Evolutionary conservation across 176 grass and related monocot species (phyloP), one percentile per base, ranked within the genome.

Genomic region (Alloteropsis semialata): DNA sequence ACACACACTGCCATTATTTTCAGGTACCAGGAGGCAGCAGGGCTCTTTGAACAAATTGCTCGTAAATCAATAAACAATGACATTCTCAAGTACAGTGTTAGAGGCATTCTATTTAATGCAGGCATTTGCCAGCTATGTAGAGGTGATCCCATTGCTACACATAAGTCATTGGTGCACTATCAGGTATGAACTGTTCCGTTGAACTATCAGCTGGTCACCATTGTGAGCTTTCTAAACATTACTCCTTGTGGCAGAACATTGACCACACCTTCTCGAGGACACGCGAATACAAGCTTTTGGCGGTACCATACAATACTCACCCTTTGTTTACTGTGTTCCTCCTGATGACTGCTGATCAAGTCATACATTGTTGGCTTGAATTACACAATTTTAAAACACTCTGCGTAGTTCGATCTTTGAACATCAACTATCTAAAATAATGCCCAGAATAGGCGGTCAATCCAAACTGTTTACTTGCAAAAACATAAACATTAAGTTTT

Each of bases 81-180:
- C 65, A 82, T 95, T 91, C 84, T 95, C 8, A 98, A 98, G 84
- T 98, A 95, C 29, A 84, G 92, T 86, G 91, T 92, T 7, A 91
- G 88, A 72, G 96, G 96, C 8, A 95, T 91, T 76, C 91, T 98
- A 57, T 91, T 98, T 75, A 98, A 98, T 88, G 90, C 92, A 62
- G 96, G 96, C 19, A 88, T 98, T 65, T 98, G 96, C 82, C 96
- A 98, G 59, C 87, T 95, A 61, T 98, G 96, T 76, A 89, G 86
- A 90, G 90, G 84, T 55, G 92, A 98, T 90, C 74, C 80, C 81
- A 83, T 98, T 84, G 91, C 96, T 59, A 84, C 95, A 50, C 77
- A 81, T 59, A 98, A 98, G 59, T 88, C 96, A 74, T 82, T 98
- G 76, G 96, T 90, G 72, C 77, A 84, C 29, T 98, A 95, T 85